phyloP scores from a whole-genome alignment of 2,329 filamentous ascomycete genomes.

The Colletotrichum viniferum region DNA sequence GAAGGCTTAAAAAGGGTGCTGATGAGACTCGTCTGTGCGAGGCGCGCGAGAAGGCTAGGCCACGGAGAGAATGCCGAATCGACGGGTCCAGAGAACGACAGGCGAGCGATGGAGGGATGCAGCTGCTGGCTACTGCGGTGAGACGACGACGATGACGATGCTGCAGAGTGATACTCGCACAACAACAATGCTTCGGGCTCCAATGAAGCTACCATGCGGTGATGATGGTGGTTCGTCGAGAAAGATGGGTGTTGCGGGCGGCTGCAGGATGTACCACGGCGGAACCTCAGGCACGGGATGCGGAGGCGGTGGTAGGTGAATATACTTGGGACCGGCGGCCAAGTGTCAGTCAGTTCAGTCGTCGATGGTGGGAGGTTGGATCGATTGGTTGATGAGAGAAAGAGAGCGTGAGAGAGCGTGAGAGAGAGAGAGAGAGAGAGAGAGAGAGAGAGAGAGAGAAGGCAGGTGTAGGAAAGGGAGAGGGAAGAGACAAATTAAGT shows the following conservation, averaged over 20 bases:
- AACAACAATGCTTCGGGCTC: conserved; percentile 48
- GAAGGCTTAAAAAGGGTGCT: not conserved
- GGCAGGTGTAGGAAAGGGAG: not conserved
- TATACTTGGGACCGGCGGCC: not conserved
- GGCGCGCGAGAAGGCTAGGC: not conserved
- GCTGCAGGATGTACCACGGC: conserved; percentile 46
- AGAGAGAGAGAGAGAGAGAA: too few relatives aligned
- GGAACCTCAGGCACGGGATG: conserved; percentile 34
- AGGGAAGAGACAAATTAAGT: conserved; percentile 23
- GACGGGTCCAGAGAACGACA: conserved; percentile 24
- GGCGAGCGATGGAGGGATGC: conserved; percentile 38
- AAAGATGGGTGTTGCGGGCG: conserved; percentile 43
- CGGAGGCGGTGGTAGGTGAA: conserved; percentile 21
- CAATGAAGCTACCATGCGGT: conserved; percentile 55
- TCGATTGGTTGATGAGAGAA: not conserved
- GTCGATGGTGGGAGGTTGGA: not conserved
- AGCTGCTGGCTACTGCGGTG: conserved; percentile 36
- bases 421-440: not conserved
- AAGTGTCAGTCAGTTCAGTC: not conserved
- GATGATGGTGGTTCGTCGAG: conserved; percentile 47
- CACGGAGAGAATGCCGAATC: not conserved
- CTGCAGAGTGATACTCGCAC: conserved; percentile 55
- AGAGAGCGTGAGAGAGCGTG: conserved; percentile 18
- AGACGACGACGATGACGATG: conserved; percentile 49
- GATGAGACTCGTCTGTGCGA: not conserved